phyloP scores from a whole-genome alignment of 2,329 filamentous ascomycete genomes.

The Arthrobotrys conoides region DNA sequence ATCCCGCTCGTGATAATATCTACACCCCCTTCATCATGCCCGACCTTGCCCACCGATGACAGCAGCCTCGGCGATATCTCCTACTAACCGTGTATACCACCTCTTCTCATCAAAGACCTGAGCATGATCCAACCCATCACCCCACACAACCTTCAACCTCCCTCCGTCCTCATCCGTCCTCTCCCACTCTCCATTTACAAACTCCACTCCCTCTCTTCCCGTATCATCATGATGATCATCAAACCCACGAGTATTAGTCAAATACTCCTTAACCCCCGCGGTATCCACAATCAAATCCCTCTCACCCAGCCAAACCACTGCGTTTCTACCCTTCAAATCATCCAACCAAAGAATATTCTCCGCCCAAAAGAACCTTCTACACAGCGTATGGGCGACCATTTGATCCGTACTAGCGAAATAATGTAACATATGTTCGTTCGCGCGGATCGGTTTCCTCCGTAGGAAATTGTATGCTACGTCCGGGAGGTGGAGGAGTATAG shows the following conservation, averaged over 20 bases:
- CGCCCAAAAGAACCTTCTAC: constrained; percentile 75
- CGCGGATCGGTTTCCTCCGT: constrained; percentile 67
- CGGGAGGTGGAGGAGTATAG: constrained; percentile 74
- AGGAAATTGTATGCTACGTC: constrained; percentile 77
- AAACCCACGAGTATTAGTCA: constrained; percentile 62
- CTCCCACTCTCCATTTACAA: constrained; percentile 52
- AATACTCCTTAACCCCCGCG: constrained; percentile 62
- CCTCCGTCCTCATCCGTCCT: constrained; percentile 65
- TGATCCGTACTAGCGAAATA: constrained; percentile 75
- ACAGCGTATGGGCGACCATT: constrained; percentile 73
- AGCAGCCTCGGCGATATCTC: constrained; percentile 50
- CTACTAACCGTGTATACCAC: constrained; percentile 54
- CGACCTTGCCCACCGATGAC: neutral
- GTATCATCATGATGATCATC: constrained; percentile 61
- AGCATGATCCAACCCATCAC: constrained; percentile 72
- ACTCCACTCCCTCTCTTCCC: constrained; percentile 64
- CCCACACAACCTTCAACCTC: constrained; percentile 72
- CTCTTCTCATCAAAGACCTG: constrained; percentile 70
- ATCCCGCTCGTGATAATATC: neutral
- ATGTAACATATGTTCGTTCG: constrained; percentile 74
- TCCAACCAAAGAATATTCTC: constrained; percentile 76
- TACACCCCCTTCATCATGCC: neutral
- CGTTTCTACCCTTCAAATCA: constrained; percentile 69
- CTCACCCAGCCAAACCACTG: constrained; percentile 70
- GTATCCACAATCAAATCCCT: constrained; percentile 65